Evolutionary conservation across 352 stramenopile species (phyloP).

Genomic region (Pythium brachiatum): DNA sequence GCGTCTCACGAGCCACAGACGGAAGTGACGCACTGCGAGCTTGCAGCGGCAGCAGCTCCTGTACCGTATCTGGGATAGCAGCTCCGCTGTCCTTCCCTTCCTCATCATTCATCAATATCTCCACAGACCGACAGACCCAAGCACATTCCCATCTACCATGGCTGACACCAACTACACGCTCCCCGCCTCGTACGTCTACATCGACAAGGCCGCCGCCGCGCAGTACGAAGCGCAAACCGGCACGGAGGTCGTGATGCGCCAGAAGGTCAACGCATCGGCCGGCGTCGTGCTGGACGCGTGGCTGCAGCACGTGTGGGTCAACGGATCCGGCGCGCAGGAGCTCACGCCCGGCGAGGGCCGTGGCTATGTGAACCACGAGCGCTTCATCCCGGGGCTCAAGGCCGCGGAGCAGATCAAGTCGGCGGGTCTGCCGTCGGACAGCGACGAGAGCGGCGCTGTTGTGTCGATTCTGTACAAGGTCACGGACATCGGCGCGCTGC

Average conservation of each 20-base stretch:
- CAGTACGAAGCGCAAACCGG: slow-evolving; percentile 7
- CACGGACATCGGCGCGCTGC: slow-evolving; percentile 5
- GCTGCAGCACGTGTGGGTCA: slow-evolving; percentile 15
- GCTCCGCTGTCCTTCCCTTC: too few species aligned
- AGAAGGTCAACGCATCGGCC: slow-evolving; percentile 1
- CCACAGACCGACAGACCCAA: background rate
- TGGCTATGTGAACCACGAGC: slow-evolving; percentile 14
- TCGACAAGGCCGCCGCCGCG: slow-evolving; percentile 9
- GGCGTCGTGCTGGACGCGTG: slow-evolving; percentile 9
- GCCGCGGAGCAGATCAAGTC: slow-evolving; percentile 21
- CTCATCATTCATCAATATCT: background rate
- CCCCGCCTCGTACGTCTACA: slow-evolving; percentile 9
- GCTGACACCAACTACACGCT: slow-evolving; percentile 4
- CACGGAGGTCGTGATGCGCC: background rate
- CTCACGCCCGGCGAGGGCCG: slow-evolving; percentile 11
- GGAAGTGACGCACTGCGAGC: too few species aligned
- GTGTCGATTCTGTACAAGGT: slow-evolving; percentile 17
- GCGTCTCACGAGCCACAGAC: too few species aligned
- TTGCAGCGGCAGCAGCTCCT: too few species aligned
- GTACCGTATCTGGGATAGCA: too few species aligned
- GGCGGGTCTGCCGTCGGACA: slow-evolving; percentile 7
- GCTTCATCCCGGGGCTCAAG: background rate
- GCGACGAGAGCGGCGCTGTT: slow-evolving; percentile 6
- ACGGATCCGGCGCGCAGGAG: background rate
- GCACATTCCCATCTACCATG: slow-evolving; percentile 2